Percentiles rank a stretch among this genome's conserved stretches.
phyloP scores from a whole-genome alignment of 2,329 filamentous ascomycete genomes.

The Stagonosporopsis vannaccii region DNA sequence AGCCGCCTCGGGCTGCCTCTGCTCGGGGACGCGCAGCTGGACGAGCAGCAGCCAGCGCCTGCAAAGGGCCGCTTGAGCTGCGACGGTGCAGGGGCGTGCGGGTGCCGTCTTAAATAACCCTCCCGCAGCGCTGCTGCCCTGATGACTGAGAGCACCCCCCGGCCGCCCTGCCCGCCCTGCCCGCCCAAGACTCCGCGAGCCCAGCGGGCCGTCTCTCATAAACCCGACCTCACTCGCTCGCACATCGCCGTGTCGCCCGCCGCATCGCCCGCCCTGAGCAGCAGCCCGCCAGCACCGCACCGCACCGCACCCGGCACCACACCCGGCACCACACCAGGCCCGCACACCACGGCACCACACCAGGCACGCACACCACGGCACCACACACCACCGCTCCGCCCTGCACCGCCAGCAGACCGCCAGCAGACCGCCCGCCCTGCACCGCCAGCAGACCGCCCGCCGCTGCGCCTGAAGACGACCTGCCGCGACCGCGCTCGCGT shows the following conservation, averaged over 20 bases:
- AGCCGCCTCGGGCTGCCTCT: constrained; percentile 21
- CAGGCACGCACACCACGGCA: neutral
- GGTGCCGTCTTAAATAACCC: constrained; percentile 34
- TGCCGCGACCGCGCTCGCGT: constrained; percentile 6
- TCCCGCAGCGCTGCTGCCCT: constrained; percentile 32
- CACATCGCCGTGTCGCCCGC: neutral
- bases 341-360: neutral
- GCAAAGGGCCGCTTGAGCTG: constrained; percentile 19
- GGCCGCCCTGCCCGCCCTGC: constrained; percentile 19
- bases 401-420: neutral
- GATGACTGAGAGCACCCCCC: constrained; percentile 32
- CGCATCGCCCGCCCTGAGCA: neutral
- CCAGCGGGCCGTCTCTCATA: constrained; percentile 32
- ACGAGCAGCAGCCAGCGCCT: constrained; percentile 27
- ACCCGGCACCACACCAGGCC: neutral
- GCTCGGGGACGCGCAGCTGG: constrained; percentile 23
- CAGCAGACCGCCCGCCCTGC: neutral
- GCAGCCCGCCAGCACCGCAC: neutral
- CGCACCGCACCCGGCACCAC: neutral
- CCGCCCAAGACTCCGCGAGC: constrained; percentile 17
- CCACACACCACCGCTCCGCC: neutral
- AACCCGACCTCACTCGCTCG: constrained; percentile 27
- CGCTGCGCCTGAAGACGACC: constrained; percentile 1
- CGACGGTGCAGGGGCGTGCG: constrained; percentile 26
- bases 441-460: neutral